Percentiles rank a stretch among this genome's conserved stretches.
These are phyloP conservation scores for Falciphora oryzae DNA, from an alignment of 2,329 filamentous ascomycete genomes.

Conservation along the genomic window DNA sequence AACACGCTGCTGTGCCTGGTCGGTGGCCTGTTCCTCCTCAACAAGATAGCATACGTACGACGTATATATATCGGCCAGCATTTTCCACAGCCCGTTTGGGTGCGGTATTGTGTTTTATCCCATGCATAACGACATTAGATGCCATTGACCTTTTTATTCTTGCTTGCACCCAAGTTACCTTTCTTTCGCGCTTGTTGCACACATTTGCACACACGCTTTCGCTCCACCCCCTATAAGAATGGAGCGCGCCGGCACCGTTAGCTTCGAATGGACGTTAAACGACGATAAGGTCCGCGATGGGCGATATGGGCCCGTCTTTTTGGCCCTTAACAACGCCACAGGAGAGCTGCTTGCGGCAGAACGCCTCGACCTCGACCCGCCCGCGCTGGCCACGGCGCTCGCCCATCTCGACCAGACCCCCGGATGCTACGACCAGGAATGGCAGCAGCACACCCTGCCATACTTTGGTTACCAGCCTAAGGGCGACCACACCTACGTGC, in stretches of 20 bases:
- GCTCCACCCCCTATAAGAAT: too few relatives aligned
- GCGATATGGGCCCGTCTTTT: conserved; percentile 11
- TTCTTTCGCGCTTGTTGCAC: too few relatives aligned
- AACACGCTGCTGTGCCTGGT: too few relatives aligned
- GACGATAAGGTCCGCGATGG: conserved; percentile 10
- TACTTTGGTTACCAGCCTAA: conserved; percentile 6
- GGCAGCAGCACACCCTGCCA: conserved; percentile 8
- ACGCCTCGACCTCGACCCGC: conserved; percentile 4
- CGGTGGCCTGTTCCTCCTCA: too few relatives aligned
- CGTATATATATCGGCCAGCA: too few relatives aligned
- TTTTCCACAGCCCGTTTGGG: too few relatives aligned
- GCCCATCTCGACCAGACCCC: not conserved
- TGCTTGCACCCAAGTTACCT: too few relatives aligned
- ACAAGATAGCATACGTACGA: too few relatives aligned
- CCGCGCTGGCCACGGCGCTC: not conserved
- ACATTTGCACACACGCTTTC: too few relatives aligned
- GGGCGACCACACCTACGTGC: conserved; percentile 5
- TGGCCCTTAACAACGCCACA: conserved; percentile 9
- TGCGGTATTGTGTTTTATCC: too few relatives aligned
- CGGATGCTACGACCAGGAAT: not conserved
- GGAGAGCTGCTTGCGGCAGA: conserved; percentile 11
- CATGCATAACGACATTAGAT: too few relatives aligned
- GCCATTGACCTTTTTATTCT: too few relatives aligned
- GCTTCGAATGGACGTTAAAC: conserved; percentile 5
- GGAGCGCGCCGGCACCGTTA: not conserved